Evolutionary conservation across 257 asterid genomes (phyloP), one percentile per base, ranked within the genome.

Genomic region (Paulownia fortunei): DNA sequence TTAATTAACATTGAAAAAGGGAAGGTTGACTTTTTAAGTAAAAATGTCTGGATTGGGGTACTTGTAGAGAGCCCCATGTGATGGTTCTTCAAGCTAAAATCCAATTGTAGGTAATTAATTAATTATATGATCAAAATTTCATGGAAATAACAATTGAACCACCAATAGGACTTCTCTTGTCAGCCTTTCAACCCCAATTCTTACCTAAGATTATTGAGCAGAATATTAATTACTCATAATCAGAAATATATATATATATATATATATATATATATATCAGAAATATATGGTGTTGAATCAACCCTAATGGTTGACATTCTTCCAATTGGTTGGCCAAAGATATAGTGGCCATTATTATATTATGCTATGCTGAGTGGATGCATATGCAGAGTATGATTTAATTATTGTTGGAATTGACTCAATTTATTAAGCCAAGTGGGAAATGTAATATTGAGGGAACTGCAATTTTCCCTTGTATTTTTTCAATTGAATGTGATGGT

Each of bases 341-440:
- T 58, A 15, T 12, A 24, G 69, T 21, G 11, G n/a, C n/a, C 9
- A 72, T 26, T 72, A 32, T 52, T 52, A 54, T 5, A 27, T 18
- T 56, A 24, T 11, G 18, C 18, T 5, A 59, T 59, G 74, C 52
- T 39, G 73, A 42, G 56, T 41, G 4, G 66, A 26, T 59, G 18
- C 37, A 4, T 59, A 41, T 21, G 4, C 8, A 21, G 36, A 11
- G 18, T 5, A 2, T 69, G 12, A 46, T 26, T 41, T 41, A 21
- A 6, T 58, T 37, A 37, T 37, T 9, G 2, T 18, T 73, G 32
- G 67, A 73, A 18, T 23, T 27, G 39, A 58, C 15, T 21, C 8
- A 27, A 51, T 49, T 70, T 19, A 36, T 26, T 52, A 61, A 24
- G 42, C 62, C 65, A 30, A 75, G 36, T 75, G 39, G 73, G 61